phyloP scores from a whole-genome alignment of 73 alveolate species.

The Uronychia setigera region DNA sequence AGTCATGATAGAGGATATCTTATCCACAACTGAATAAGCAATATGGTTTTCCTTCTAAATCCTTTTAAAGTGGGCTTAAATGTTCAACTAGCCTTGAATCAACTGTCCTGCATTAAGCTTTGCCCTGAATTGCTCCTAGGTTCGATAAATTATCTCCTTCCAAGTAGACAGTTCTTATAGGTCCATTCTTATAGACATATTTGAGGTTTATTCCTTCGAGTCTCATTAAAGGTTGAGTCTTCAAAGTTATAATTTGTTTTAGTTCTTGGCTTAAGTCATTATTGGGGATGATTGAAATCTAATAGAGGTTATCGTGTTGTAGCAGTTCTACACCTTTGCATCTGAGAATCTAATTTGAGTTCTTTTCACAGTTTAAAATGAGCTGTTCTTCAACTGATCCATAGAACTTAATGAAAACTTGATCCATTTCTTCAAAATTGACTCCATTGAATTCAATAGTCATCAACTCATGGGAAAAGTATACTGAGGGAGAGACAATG shows the following conservation, averaged over 20 bases:
- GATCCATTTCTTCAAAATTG: neutral
- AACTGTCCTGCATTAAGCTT: neutral
- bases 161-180: neutral
- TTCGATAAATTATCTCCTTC: neutral
- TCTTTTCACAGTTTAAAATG: neutral
- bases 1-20: neutral
- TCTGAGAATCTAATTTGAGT: neutral
- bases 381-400: neutral
- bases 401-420: neutral
- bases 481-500: neutral
- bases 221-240: neutral
- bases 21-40: neutral
- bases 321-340: neutral
- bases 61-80: neutral
- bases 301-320: neutral
- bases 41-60: neutral
- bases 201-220: neutral
- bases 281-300: neutral
- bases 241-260: neutral
- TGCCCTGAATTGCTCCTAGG: neutral
- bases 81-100: neutral
- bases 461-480: neutral
- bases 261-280: neutral
- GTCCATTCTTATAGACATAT: neutral
- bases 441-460: neutral